Evolutionary conservation across 2,329 filamentous ascomycete genomes (phyloP), one percentile per base, ranked within the genome.

Genomic region (Thelonectria blattea): DNA sequence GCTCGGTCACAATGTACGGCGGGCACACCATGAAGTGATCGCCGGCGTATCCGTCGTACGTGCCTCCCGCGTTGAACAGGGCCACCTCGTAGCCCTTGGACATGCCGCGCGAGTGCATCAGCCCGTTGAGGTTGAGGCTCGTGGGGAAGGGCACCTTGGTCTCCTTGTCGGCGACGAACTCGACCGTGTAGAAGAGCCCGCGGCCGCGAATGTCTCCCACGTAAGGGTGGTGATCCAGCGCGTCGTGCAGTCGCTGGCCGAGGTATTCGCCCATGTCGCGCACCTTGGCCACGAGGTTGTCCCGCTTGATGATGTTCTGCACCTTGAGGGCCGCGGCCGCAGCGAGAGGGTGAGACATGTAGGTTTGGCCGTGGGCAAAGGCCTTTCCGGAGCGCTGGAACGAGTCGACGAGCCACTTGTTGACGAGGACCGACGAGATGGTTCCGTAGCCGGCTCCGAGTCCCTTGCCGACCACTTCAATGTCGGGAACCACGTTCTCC

Each of bases 391-490:
- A 24, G 5, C n/a, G 24, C 49, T 34, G 53, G 46, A 9, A 32
- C 41, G 55, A 56, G 15, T 61, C 51, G n/a, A 51, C 59, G 9
- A 62, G 42, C 11, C 46, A 48, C 18, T 51, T 41, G 46, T 62
- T 62, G 32, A 62, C 54, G 18, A 62, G 22, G 32, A 62, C 45
- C 9, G 61, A 60, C 2, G 66, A 65, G 2, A 70, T 67, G 1
- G 68, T 61, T 0, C 64, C 68, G 5, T 71, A 70, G 1, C 68
- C 68, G 9, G 63, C 68, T 1, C 83, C 87, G 0, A 92, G 79
- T 0, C 85, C 86, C 72, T 91, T 92, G 0, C 85, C 89, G 10
- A 90, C 76, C 0, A 86, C 85, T 69, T 88, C 83, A 2, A 92
- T 81, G 67, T 92, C 88, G 0, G 89, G 89, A 10, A 70, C 65